Conservation (phyloP, 1,139 yeast genomes). For the Candida sp. region DNA sequence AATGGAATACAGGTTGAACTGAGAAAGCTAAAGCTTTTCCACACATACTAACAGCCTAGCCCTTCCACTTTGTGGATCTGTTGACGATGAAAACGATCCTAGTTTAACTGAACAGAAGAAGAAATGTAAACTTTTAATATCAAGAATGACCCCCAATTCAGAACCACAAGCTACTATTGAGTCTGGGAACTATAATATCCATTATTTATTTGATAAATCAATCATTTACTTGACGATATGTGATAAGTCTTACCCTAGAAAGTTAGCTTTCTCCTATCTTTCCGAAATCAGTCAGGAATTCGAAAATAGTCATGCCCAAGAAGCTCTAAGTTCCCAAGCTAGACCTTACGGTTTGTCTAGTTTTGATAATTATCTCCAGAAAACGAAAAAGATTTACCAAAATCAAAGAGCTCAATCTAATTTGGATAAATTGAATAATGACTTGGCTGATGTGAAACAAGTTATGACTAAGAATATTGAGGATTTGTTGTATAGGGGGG, state of each 20-base stretch:
- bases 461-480: conserved; percentile 97
- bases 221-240: conserved; percentile 77
- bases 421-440: conserved; percentile 80
- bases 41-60: conserved; percentile 37
- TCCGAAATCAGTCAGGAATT: conserved; percentile 83
- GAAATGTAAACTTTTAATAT: conserved; percentile 74
- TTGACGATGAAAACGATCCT: conserved; percentile 69
- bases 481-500: conserved; percentile 92
- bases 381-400: conserved; percentile 84
- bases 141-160: conserved; percentile 74
- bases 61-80: conserved; percentile 89
- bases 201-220: conserved; percentile 62
- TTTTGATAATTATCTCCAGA: conserved; percentile 78
- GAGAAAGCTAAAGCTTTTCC: no score
- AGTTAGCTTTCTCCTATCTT: conserved; percentile 84
- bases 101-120: conserved; percentile 73
- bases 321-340: conserved; percentile 57
- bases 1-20: background rate
- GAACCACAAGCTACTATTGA: conserved; percentile 87
- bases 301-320: conserved; percentile 71
- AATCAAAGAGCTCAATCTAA: conserved; percentile 91
- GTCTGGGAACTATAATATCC: conserved; percentile 71
- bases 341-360: conserved; percentile 90
- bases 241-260: conserved; percentile 79
- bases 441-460: conserved; percentile 87